Base-by-base conservation (phyloP, 257 asterid species). In the Catharanthus roseus region DNA sequence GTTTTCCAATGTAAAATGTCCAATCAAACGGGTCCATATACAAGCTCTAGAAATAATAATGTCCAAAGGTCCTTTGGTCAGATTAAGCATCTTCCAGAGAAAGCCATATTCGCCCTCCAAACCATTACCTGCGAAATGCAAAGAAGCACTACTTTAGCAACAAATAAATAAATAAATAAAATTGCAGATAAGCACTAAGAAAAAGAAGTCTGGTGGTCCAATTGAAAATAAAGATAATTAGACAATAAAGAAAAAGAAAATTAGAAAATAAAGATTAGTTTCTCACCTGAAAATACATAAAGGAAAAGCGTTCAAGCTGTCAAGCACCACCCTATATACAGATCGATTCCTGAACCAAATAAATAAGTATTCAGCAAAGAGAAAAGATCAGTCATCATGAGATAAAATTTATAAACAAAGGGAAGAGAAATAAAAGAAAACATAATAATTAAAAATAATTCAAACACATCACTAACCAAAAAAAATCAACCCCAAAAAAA, bases 91-190 rank as follows among this genome's bases (percentile, higher is more conserved):
- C 66, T 31, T 24, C 26, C 1, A 7, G 31, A 7, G 31, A 38
- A 60, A 6, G 42, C 44, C 58, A 9, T 54, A 54, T 54, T 54
- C 31, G 33, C 61, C 65, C 24, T 23, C 44, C 34, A 16, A 21
- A 60, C 18, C 31, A 18, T 6, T 31, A 60, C 66, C 66, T 60
- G 66, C 66, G 33, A 60, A 31, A 60, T n/a, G n/a, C n/a, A n/a
- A n/a, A n/a, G n/a, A n/a, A n/a, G n/a, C n/a, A n/a, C n/a, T n/a
- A n/a, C n/a, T n/a, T n/a, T n/a, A n/a, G n/a, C n/a, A n/a, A n/a
- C n/a, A n/a, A n/a, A n/a, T n/a, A n/a, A n/a, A n/a, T n/a, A n/a
- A n/a, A n/a, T n/a, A n/a, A n/a, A n/a, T n/a, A n/a, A n/a, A n/a
- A n/a, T n/a, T n/a, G n/a, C n/a, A n/a, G n/a, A n/a, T 31, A 31